Conservation (phyloP, 371 early-diverging fungal species). For the Edhazardia aedis region DNA sequence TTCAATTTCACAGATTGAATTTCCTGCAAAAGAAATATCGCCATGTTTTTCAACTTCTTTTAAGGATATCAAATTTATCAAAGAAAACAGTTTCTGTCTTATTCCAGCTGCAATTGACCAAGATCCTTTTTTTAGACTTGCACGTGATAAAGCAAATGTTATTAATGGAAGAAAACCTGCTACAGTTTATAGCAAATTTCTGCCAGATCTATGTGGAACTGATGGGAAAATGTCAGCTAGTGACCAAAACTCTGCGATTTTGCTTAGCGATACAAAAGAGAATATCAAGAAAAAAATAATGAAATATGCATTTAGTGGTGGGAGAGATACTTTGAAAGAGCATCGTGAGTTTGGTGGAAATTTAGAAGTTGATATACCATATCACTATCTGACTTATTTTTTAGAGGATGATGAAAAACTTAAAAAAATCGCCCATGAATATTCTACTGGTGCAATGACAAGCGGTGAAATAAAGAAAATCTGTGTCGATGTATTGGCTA, state of each 20-base stretch:
- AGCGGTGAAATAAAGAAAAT: constrained; percentile 72
- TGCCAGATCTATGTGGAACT: constrained; percentile 66
- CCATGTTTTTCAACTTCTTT: constrained; percentile 40
- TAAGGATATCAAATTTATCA: constrained; percentile 20
- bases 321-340: constrained; percentile 67
- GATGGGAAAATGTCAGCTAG: constrained; percentile 94
- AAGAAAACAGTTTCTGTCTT: constrained; percentile 66
- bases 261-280: constrained; percentile 68
- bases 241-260: constrained; percentile 66
- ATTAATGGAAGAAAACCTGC: constrained; percentile 85
- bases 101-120: constrained; percentile 98
- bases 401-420: constrained; percentile 79
- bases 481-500: constrained; percentile 71
- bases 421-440: constrained; percentile 49
- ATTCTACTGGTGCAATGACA: constrained; percentile 63
- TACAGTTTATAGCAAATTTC: constrained; percentile 74
- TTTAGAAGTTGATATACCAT: constrained; percentile 82
- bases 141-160: constrained; percentile 73
- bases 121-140: constrained; percentile 96
- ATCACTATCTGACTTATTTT: constrained; percentile 84
- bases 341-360: constrained; percentile 72
- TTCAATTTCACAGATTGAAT: constrained; percentile 37
- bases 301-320: constrained; percentile 82
- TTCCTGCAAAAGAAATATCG: constrained; percentile 42
- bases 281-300: constrained; percentile 95